phyloP scores from a whole-genome alignment of 768 basidiomycete genomes.

The Sarcodon sp. region DNA sequence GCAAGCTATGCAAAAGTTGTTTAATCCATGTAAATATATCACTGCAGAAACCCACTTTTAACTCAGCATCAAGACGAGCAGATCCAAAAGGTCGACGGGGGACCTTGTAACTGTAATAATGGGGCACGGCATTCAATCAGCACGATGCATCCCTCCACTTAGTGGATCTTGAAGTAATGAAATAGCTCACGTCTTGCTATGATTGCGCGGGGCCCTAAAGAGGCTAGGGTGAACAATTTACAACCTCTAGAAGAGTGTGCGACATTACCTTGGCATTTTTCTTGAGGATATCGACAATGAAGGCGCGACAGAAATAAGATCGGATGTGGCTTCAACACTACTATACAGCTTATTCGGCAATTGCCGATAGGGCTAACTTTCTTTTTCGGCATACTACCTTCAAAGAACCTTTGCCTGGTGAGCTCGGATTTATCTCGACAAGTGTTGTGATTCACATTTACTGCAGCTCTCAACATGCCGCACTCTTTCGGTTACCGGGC shows the following conservation, averaged over 20 bases:
- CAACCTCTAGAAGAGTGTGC: constrained; percentile 6
- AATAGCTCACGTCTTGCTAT: constrained; percentile 85
- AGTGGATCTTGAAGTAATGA: constrained; percentile 51
- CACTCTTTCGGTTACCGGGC: constrained; percentile 99
- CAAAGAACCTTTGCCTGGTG: constrained; percentile 24
- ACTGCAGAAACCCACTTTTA: constrained; percentile 57
- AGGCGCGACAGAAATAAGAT: constrained; percentile 20
- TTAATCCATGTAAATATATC: background rate
- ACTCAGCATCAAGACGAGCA: constrained; percentile 97
- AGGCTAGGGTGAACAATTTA: constrained; percentile 19
- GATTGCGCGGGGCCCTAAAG: constrained; percentile 79
- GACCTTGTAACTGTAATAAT: constrained; percentile 87
- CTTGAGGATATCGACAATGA: constrained; percentile 34
- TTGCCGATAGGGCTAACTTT: constrained; percentile 23
- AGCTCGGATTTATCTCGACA: constrained; percentile 7
- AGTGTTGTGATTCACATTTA: constrained; percentile 5
- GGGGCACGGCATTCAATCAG: constrained; percentile 57
- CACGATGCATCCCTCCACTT: constrained; percentile 49
- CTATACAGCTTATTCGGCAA: constrained; percentile 68
- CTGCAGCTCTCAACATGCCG: constrained; percentile 76
- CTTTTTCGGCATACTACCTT: constrained; percentile 15
- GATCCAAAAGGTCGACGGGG: constrained; percentile 95
- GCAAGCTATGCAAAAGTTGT: constrained; percentile 54
- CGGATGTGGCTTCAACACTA: constrained; percentile 29
- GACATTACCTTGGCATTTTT: constrained; percentile 77